These are phyloP conservation scores for Lachnellula suecica DNA, from an alignment of 2,329 filamentous ascomycete genomes.

Conservation along the genomic window DNA sequence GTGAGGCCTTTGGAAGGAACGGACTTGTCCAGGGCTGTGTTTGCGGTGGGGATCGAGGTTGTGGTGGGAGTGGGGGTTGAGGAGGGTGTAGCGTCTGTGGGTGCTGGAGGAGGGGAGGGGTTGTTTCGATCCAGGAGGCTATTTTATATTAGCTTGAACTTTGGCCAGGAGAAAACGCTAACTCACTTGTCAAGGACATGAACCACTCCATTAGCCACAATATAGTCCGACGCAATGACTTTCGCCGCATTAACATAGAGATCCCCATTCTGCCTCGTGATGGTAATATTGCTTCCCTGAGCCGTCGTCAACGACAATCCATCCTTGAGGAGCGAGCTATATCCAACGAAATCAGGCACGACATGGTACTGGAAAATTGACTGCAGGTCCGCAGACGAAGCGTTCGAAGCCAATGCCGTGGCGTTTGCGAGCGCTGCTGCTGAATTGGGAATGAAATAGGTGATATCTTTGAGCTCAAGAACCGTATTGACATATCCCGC, in stretches of 20 bases:
- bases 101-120: conserved; percentile 4
- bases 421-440: conserved; percentile 16
- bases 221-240: conserved; percentile 47
- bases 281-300: conserved; percentile 47
- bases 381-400: conserved; percentile 41
- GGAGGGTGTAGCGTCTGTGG: background rate
- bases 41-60: background rate
- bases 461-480: conserved; percentile 17
- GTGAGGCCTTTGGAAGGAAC: background rate
- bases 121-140: conserved; percentile 13
- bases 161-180: background rate
- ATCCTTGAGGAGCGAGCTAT: conserved; percentile 45
- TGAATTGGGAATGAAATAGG: conserved; percentile 25
- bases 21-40: background rate
- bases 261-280: conserved; percentile 41
- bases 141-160: background rate
- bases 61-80: background rate
- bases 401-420: conserved; percentile 7
- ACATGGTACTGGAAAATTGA: conserved; percentile 64
- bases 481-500: conserved; percentile 14
- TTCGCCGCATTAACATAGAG: conserved; percentile 52
- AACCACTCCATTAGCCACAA: conserved; percentile 55
- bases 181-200: conserved; percentile 58
- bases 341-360: conserved; percentile 52
- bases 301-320: conserved; percentile 37